phyloP scores from a whole-genome alignment of 2,329 filamentous ascomycete genomes.

The Aspergillus latus region DNA sequence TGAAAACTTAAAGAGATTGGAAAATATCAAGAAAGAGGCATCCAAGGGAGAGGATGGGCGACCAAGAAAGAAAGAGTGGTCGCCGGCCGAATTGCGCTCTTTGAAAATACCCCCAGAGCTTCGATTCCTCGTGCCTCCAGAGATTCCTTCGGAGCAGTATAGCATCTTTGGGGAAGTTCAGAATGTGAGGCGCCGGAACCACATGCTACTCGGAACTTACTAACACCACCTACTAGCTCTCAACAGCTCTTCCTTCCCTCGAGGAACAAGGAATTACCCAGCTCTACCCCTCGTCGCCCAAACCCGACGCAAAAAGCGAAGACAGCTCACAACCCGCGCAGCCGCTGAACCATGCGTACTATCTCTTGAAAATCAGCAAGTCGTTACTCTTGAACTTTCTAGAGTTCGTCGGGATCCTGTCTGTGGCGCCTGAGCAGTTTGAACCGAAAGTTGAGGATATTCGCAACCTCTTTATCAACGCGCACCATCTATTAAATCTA shows the following conservation, averaged over 20 bases:
- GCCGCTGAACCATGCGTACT: constrained; percentile 53
- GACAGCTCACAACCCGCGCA: constrained; percentile 42
- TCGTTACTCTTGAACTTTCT: constrained; percentile 86
- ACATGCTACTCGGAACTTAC: not conserved
- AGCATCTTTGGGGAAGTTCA: constrained; percentile 70
- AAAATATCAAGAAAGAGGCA: constrained; percentile 48
- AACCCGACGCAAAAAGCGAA: constrained; percentile 56
- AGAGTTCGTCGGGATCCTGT: constrained; percentile 72
- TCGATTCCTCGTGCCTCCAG: constrained; percentile 75
- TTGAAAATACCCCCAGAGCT: constrained; percentile 67
- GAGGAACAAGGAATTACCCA: constrained; percentile 70
- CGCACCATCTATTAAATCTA: constrained; percentile 90
- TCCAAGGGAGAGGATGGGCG: constrained; percentile 32
- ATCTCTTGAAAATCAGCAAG: constrained; percentile 77
- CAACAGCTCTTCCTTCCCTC: constrained; percentile 65
- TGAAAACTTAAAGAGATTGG: constrained; percentile 65
- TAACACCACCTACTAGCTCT: constrained; percentile 37
- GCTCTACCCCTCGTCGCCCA: constrained; percentile 58
- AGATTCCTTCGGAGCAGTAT: constrained; percentile 72
- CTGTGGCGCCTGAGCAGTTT: constrained; percentile 65
- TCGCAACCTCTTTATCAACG: constrained; percentile 80
- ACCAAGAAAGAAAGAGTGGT: constrained; percentile 33
- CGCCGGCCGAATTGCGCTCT: constrained; percentile 33
- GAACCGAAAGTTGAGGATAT: constrained; percentile 74
- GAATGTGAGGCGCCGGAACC: constrained; percentile 43